Conservation (phyloP, 106 monocot genomes). For the Posidonia australis region DNA sequence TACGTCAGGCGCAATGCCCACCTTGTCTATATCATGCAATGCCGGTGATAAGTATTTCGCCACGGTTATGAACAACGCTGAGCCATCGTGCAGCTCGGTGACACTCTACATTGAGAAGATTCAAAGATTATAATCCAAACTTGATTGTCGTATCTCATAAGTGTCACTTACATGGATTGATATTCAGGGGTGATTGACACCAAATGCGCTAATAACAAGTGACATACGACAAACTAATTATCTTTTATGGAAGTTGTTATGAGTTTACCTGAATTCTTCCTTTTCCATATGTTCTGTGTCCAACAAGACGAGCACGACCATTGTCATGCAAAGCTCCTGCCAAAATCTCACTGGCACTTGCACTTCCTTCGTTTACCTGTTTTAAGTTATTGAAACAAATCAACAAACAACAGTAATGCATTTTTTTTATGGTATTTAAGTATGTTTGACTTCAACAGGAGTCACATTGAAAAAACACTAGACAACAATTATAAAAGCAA, state of each 20-base stretch:
- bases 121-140: no score
- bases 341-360: slow-evolving; percentile 95
- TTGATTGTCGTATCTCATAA: no score
- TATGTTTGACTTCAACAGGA: no score
- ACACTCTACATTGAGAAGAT: slow-evolving; percentile 52
- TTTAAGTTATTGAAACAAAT: not conserved
- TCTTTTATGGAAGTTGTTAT: no score
- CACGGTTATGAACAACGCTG: slow-evolving; percentile 88
- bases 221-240: no score
- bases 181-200: no score
- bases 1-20: slow-evolving; percentile 79
- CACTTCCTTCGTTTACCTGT: slow-evolving; percentile 94
- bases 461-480: no score
- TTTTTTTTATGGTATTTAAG: no score
- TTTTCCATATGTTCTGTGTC: slow-evolving; percentile 87
- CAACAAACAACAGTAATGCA: no score
- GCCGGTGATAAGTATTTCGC: slow-evolving; percentile 92
- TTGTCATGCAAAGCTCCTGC: slow-evolving; percentile 96
- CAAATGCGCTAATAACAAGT: no score
- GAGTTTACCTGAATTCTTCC: slow-evolving; percentile 82
- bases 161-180: no score
- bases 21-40: slow-evolving; percentile 86
- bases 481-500: no score
- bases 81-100: slow-evolving; percentile 83
- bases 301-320: slow-evolving; percentile 87